phyloP scores from a whole-genome alignment of 192 early-diverging fungal species.

The Jimgerdemannia flammicorona region DNA sequence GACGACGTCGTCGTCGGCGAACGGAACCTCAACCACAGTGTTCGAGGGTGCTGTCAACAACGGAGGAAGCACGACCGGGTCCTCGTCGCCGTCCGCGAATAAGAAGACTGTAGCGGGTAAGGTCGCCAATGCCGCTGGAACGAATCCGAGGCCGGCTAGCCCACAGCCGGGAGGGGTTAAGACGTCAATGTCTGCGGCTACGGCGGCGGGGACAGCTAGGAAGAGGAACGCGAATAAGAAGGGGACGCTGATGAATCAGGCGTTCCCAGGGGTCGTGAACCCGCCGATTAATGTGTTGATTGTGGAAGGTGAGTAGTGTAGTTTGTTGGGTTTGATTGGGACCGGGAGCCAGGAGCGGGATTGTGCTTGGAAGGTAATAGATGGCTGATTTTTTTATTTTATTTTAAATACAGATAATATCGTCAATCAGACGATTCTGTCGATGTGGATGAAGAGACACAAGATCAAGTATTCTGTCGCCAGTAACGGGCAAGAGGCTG shows the following conservation, averaged over 20 bases:
- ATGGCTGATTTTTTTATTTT: neutral
- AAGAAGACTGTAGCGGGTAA: too few relatives aligned
- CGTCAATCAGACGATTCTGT: constrained; percentile 71
- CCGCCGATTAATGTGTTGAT: constrained; percentile 74
- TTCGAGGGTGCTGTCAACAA: too few relatives aligned
- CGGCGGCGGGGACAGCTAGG: neutral
- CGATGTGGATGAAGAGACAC: constrained; percentile 66
- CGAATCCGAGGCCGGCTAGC: too few relatives aligned
- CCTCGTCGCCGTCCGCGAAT: too few relatives aligned
- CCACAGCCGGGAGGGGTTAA: too few relatives aligned
- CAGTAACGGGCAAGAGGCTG: constrained; percentile 76
- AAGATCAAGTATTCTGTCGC: constrained; percentile 74
- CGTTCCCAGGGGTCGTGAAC: constrained; percentile 29
- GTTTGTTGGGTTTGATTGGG: neutral
- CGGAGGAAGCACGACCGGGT: too few relatives aligned
- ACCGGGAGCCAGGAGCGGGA: too few relatives aligned
- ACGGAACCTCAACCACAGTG: too few relatives aligned
- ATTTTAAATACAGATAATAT: constrained; percentile 55
- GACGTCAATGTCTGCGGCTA: neutral
- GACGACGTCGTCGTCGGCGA: too few relatives aligned
- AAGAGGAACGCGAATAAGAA: constrained; percentile 9
- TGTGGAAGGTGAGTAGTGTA: constrained; percentile 56
- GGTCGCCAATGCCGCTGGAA: too few relatives aligned
- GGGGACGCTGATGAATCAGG: constrained; percentile 8
- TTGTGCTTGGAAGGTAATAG: too few relatives aligned